These are phyloP conservation scores for Rhizophagus sp. DNA, from an alignment of 192 early-diverging fungal genomes.

Conservation along the genomic window DNA sequence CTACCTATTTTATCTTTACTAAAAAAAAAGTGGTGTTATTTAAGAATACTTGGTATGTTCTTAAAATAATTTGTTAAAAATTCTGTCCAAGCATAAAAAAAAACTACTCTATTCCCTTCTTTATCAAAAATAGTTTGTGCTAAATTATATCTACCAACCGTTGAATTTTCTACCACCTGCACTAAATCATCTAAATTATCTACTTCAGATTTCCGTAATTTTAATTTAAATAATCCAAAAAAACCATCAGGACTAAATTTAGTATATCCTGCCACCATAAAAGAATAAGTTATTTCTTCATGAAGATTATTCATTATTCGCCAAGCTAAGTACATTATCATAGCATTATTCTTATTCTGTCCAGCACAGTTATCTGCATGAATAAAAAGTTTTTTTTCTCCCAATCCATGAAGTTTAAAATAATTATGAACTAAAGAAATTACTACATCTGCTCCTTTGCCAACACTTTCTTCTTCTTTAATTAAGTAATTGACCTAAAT, in stretches of 20 bases:
- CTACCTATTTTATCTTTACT: background rate
- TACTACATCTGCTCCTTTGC: background rate
- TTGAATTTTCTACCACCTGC: background rate
- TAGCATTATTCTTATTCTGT: slow-evolving; percentile 4
- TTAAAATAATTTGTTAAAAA: background rate
- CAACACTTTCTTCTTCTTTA: background rate
- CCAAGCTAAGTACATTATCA: background rate
- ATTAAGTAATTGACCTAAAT: slow-evolving; percentile 3
- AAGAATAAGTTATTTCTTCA: background rate
- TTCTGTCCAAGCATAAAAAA: background rate
- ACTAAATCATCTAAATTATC: background rate
- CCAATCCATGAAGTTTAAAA: background rate
- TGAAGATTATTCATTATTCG: background rate
- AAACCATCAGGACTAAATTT: background rate
- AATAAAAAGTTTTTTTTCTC: background rate
- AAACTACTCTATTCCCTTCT: background rate
- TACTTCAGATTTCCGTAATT: background rate
- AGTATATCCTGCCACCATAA: background rate
- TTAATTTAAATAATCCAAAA: slow-evolving; percentile 7
- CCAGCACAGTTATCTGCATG: background rate
- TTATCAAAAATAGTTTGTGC: background rate
- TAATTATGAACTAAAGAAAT: slow-evolving; percentile 8
- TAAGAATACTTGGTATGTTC: background rate
- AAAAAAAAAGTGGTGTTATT: background rate
- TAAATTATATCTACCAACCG: background rate